Percentiles rank a stretch among this genome's conserved stretches.
phyloP scores from a whole-genome alignment of 176 grass and related monocot species.

The Luzula sylvatica region DNA sequence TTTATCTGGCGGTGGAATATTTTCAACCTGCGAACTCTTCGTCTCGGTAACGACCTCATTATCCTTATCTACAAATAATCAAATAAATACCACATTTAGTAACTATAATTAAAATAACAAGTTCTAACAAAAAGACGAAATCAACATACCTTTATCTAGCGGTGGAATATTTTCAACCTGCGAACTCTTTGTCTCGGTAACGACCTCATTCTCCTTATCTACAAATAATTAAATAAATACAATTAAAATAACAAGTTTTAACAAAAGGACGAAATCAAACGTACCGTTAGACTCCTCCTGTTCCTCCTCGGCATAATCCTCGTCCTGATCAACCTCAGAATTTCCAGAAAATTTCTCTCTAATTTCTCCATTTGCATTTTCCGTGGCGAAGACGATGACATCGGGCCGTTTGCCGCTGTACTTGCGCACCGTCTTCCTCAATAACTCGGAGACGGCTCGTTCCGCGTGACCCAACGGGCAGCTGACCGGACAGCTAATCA shows the following conservation, averaged over 20 bases:
- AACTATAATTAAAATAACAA: neutral
- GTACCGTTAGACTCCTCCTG: slow-evolving; percentile 29
- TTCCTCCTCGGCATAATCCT: slow-evolving; percentile 15
- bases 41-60: slow-evolving; percentile 27
- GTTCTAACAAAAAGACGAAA: too few relatives aligned
- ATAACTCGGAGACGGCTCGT: slow-evolving; percentile 71
- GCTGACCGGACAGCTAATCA: slow-evolving; percentile 80
- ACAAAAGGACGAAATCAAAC: neutral
- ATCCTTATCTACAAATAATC: slow-evolving; percentile 14
- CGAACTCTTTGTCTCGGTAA: slow-evolving; percentile 37
- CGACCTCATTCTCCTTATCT: slow-evolving; percentile 14
- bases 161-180: too few relatives aligned
- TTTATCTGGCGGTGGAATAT: slow-evolving; percentile 44
- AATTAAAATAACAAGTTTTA: neutral
- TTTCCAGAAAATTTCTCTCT: slow-evolving; percentile 49
- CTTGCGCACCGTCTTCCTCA: slow-evolving; percentile 93
- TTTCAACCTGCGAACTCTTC: slow-evolving; percentile 39
- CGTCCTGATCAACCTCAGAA: slow-evolving; percentile 11
- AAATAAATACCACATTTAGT: neutral
- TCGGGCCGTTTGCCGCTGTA: slow-evolving; percentile 94
- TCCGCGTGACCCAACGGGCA: slow-evolving; percentile 89
- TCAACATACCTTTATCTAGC: too few relatives aligned
- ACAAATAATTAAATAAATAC: slow-evolving; percentile 3
- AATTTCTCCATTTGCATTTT: slow-evolving; percentile 48
- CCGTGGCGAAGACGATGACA: slow-evolving; percentile 59